Percentiles rank a stretch among this genome's conserved stretches.
These are phyloP conservation scores for Lignosus rhinocerotis DNA, from an alignment of 1,284 basidiomycete species.

Conservation along the genomic window DNA sequence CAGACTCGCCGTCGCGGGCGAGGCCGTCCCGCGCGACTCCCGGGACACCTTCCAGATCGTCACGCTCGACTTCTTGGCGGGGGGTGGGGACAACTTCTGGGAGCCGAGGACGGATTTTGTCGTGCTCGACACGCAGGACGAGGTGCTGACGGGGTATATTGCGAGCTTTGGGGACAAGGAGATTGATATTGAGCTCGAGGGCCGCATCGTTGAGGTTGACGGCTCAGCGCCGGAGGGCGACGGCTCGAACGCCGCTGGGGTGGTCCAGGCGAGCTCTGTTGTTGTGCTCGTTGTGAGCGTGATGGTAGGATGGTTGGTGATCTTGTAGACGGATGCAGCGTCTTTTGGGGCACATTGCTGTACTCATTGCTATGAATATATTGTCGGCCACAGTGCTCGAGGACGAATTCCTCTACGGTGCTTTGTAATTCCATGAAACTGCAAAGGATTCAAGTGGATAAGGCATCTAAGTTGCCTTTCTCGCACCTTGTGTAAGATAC, in stretches of 20 bases:
- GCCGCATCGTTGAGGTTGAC: background rate
- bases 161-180: background rate
- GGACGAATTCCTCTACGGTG: too few species aligned
- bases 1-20: background rate
- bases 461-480: too few species aligned
- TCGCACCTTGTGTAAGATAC: too few species aligned
- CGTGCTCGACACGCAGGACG: background rate
- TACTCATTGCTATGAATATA: too few species aligned
- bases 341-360: too few species aligned
- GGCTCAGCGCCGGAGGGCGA: too few species aligned
- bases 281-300: background rate
- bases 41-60: background rate
- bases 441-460: too few species aligned
- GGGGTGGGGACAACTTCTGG: background rate
- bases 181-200: background rate
- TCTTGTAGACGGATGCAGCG: too few species aligned
- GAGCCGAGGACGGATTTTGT: background rate
- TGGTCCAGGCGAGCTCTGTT: background rate
- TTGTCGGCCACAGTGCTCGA: too few species aligned
- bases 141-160: background rate
- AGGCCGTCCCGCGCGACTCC: background rate
- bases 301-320: too few species aligned
- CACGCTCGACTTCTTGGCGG: background rate
- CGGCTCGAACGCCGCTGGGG: background rate
- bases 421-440: too few species aligned